Conservation (phyloP, 2,329 filamentous ascomycete genomes). For the Ceratocystis huliohia region DNA sequence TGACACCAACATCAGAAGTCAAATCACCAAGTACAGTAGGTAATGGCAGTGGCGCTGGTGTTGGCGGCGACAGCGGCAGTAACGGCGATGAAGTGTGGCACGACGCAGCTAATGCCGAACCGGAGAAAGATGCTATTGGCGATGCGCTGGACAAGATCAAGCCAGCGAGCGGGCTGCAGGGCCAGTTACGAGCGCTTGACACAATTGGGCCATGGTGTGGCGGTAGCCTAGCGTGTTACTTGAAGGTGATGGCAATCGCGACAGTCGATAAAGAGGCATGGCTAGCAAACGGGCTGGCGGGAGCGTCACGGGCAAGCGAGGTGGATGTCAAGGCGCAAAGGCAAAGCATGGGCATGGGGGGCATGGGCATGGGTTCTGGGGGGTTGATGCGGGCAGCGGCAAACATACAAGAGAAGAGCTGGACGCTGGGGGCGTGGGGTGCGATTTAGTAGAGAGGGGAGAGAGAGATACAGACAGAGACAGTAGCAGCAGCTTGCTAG, state of each 20-base stretch:
- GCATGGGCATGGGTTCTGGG: conserved; percentile 33
- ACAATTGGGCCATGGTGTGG: conserved; percentile 63
- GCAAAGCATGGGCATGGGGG: conserved; percentile 46
- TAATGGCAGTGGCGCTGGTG: background rate
- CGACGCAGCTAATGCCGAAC: conserved; percentile 34
- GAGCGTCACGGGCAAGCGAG: conserved; percentile 48
- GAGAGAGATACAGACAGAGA: background rate
- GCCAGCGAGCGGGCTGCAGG: conserved; percentile 32
- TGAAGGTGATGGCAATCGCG: conserved; percentile 56
- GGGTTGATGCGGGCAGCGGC: conserved; percentile 25
- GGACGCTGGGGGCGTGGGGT: conserved; percentile 53
- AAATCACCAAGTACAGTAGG: background rate
- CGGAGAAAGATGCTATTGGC: conserved; percentile 46
- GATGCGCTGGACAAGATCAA: conserved; percentile 39
- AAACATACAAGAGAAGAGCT: conserved; percentile 34
- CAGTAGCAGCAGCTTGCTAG: background rate
- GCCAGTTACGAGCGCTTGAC: conserved; percentile 52
- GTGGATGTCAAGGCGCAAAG: conserved; percentile 44
- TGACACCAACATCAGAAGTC: conserved; percentile 17
- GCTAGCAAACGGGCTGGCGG: conserved; percentile 51
- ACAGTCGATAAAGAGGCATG: conserved; percentile 61
- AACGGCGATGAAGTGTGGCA: conserved; percentile 28
- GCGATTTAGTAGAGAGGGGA: conserved; percentile 29
- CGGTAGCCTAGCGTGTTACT: conserved; percentile 54
- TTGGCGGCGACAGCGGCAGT: conserved; percentile 16